These are phyloP conservation scores for Penicillium rolfsii DNA, from an alignment of 2,329 filamentous ascomycete genomes.

Conservation along the genomic window DNA sequence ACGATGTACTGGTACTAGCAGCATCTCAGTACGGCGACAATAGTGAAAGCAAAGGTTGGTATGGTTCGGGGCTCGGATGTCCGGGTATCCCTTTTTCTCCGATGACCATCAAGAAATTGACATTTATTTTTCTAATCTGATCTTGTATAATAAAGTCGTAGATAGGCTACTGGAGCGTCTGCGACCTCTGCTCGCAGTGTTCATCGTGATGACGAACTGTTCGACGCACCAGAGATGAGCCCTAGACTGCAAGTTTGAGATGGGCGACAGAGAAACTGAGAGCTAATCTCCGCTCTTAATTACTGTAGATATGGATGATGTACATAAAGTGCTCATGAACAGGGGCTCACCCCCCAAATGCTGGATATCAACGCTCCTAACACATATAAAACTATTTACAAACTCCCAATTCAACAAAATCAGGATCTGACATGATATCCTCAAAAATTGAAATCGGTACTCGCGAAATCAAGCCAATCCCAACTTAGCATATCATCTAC, in stretches of 20 bases:
- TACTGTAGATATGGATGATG: neutral
- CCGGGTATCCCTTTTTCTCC: slow-evolving; percentile 1
- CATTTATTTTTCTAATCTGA: too few relatives aligned
- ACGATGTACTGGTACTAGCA: neutral
- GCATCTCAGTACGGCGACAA: too few relatives aligned
- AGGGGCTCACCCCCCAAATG: neutral
- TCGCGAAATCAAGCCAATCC: slow-evolving; percentile 58
- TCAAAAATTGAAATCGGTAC: slow-evolving; percentile 36
- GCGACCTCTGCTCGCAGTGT: neutral
- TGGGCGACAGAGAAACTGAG: too few relatives aligned
- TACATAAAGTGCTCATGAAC: neutral
- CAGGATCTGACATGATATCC: neutral
- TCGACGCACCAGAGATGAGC: neutral
- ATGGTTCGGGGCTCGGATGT: neutral
- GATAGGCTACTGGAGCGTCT: neutral
- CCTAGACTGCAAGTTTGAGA: neutral
- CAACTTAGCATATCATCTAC: slow-evolving; percentile 63
- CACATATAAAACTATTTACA: neutral
- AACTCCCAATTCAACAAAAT: neutral
- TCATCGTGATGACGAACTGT: neutral
- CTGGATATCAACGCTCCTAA: neutral
- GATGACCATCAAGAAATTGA: neutral
- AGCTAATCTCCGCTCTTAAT: neutral
- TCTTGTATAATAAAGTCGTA: neutral
- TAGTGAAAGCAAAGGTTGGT: neutral